A percentile compares a stretch with the other conserved stretches of the same genome.
Evolutionary conservation across 2,329 filamentous ascomycete genomes (phyloP).

Genomic region (Ascochyta clinopodiicola): DNA sequence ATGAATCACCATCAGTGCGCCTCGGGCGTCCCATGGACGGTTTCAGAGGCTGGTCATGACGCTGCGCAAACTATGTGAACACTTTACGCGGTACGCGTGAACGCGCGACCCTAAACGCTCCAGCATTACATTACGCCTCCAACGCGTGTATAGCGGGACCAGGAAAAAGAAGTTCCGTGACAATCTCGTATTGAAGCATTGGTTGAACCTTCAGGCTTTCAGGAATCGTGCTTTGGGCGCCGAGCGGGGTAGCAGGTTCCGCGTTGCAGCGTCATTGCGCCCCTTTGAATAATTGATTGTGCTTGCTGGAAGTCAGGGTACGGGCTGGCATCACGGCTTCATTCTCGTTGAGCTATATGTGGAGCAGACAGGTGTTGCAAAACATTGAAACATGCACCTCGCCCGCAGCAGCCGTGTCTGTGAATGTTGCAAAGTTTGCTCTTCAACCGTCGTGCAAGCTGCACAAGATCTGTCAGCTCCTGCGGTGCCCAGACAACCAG

Average conservation of each 20-base stretch:
- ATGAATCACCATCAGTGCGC: slow-evolving; percentile 15
- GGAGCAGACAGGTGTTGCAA: slow-evolving; percentile 23
- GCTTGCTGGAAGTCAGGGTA: slow-evolving; percentile 20
- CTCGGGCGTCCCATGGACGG: slow-evolving; percentile 12
- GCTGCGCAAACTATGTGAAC: slow-evolving; percentile 11
- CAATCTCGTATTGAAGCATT: slow-evolving; percentile 29
- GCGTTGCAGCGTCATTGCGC: slow-evolving; percentile 27
- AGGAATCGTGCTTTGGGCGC: slow-evolving; percentile 25
- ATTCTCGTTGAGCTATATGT: slow-evolving; percentile 14
- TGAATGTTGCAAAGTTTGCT: slow-evolving; percentile 42
- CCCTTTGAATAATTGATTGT: slow-evolving; percentile 24
- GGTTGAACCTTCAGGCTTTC: slow-evolving; percentile 21
- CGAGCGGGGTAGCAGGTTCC: slow-evolving; percentile 29
- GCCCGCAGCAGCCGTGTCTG: slow-evolving; percentile 28
- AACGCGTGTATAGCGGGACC: slow-evolving; percentile 13
- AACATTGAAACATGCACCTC: slow-evolving; percentile 38
- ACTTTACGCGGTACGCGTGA: slow-evolving; percentile 17
- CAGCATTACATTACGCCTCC: slow-evolving; percentile 9
- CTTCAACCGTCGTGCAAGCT: slow-evolving; percentile 28
- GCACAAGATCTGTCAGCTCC: slow-evolving; percentile 32
- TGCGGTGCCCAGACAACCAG: slow-evolving; percentile 18
- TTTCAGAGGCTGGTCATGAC: slow-evolving; percentile 12
- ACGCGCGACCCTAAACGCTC: slow-evolving; percentile 2
- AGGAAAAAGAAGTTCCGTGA: slow-evolving; percentile 19
- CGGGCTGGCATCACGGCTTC: slow-evolving; percentile 13